These are phyloP conservation scores for Aquilaria yunnanensis DNA, from an alignment of 345 rosid species.

Conservation along the genomic window DNA sequence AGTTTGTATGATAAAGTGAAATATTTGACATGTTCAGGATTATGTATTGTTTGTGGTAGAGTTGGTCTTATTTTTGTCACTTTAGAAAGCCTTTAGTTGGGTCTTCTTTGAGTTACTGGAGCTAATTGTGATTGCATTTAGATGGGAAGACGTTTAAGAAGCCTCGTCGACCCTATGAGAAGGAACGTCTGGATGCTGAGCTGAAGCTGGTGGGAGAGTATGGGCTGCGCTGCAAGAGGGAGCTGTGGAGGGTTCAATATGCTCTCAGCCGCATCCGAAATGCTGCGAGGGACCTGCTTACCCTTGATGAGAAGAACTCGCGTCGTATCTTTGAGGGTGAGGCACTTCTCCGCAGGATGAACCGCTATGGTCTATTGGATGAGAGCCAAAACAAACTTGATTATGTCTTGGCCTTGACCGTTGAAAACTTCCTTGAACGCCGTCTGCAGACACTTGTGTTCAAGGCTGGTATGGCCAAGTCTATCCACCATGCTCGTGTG, in stretches of 20 bases:
- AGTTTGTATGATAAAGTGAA: too few species aligned
- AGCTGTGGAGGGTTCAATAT: constrained; percentile 65
- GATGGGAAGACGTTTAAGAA: constrained; percentile 64
- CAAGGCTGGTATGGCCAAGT: constrained; percentile 68
- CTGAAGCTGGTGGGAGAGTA: constrained; percentile 61
- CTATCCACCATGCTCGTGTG: constrained; percentile 63
- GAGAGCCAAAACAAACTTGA: constrained; percentile 80
- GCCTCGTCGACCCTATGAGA: constrained; percentile 60
- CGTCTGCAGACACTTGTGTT: constrained; percentile 61
- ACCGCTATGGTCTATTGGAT: constrained; percentile 52
- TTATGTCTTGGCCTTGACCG: constrained; percentile 63
- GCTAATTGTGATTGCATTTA: constrained; percentile 11
- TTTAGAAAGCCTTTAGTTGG: too few species aligned
- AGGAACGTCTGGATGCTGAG: constrained; percentile 63
- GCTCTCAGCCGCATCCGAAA: constrained; percentile 55
- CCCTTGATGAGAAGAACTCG: constrained; percentile 60
- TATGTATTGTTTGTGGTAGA: too few species aligned
- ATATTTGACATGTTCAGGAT: too few species aligned
- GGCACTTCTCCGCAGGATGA: constrained; percentile 54
- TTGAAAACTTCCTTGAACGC: constrained; percentile 67
- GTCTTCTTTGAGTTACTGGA: not conserved
- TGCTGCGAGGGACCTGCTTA: constrained; percentile 52
- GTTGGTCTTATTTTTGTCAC: too few species aligned
- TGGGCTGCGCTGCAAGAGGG: constrained; percentile 60
- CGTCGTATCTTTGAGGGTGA: constrained; percentile 59